These are phyloP conservation scores for Gossypium australe DNA, from an alignment of 345 rosid species.

Conservation along the genomic window DNA sequence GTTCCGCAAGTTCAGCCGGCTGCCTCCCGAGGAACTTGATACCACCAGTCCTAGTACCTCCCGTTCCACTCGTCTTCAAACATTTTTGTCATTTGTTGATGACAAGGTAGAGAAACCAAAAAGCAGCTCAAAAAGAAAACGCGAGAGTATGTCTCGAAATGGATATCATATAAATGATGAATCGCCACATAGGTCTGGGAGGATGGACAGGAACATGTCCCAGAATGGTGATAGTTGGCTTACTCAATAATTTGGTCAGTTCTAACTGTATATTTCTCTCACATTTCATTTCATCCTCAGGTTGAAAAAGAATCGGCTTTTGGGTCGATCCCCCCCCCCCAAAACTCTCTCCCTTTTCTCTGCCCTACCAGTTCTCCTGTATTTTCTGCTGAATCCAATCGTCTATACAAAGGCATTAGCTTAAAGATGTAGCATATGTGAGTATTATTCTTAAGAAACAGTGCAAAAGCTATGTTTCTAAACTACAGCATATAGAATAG, in stretches of 20 bases:
- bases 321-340: not conserved
- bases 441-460: not conserved
- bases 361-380: not conserved
- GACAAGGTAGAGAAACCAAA: constrained; percentile 43
- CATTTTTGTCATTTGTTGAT: constrained; percentile 63
- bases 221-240: constrained; percentile 6
- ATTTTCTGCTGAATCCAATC: not conserved
- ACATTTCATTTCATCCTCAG: not conserved
- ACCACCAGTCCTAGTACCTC: constrained; percentile 28
- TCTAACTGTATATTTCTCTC: not conserved
- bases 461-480: not conserved
- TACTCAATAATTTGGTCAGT: constrained; percentile 9
- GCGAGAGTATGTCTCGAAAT: constrained; percentile 27
- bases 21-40: constrained; percentile 26
- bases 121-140: constrained; percentile 59
- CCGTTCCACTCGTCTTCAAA: constrained; percentile 48
- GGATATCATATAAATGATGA: constrained; percentile 14
- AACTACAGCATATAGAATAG: not conserved
- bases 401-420: not conserved
- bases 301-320: not conserved
- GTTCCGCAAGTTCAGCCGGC: constrained; percentile 42
- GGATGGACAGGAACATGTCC: constrained; percentile 22
- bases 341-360: no score
- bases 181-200: constrained; percentile 8
- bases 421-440: not conserved